Evolutionary conservation across 345 rosid genomes (phyloP), one percentile per base, ranked within the genome.

Genomic region (Eucalyptus lansdowneana): DNA sequence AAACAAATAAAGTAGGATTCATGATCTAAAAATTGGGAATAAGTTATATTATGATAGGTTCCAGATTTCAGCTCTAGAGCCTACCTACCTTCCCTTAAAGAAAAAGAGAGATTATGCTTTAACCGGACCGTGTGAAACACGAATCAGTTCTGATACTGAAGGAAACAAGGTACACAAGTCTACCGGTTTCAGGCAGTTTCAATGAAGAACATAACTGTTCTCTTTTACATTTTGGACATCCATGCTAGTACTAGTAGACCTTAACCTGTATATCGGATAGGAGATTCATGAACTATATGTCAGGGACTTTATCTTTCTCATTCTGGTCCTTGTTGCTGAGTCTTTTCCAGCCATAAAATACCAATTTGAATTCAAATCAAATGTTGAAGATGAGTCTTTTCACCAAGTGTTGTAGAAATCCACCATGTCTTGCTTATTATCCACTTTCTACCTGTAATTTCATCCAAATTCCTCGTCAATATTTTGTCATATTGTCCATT

Each of bases 41-140:
- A 51, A 0, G 10, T 53, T 53, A 53, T 53, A 53, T 0, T 19
- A 53, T 0, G 58, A 19, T 53, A 19, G 24, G 0, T 8, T 53
- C 2, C 0, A 51, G 2, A 51, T 51, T 51, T 51, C 9, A 51
- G 21, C 54, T 51, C 4, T 6, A 3, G 19, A 51, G 54, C 21
- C 54, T 51, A 16, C 9, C 8, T 40, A 40, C 40, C 40, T n/a
- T n/a, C n/a, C n/a, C n/a, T n/a, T n/a, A n/a, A n/a, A n/a, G 5
- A n/a, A 14, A 40, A 40, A 37, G 47, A 56, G 80, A 34, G 44
- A 34, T 22, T 69, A 34, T 16, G 2, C 7, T n/a, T 67, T 62
- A 67, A 34, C 44, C 14, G 25, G 81, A 34, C 14, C 25, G 16
- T 11, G 7, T 21, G 29, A 76, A 76, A 76, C 47, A 21, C 4